Base-by-base conservation (phyloP, 371 early-diverging fungal genomes). In the Rhizomucor miehei region DNA sequence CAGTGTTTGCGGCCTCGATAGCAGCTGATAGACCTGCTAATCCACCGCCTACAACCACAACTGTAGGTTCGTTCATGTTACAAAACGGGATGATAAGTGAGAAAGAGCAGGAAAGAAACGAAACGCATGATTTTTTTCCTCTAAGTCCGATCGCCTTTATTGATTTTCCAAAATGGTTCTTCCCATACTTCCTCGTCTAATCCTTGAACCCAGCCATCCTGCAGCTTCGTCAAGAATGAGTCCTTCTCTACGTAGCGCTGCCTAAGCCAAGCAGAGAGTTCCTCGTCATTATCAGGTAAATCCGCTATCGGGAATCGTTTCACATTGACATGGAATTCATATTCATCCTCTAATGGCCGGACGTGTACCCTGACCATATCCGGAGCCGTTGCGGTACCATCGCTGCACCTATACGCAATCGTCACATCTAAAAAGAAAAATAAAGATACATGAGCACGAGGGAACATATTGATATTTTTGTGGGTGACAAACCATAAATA, bases 21-120 rank as follows among this genome's bases (percentile, higher is more conserved):
- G 90, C 88, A 10, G 91, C 89, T 13, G 89, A 77, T 51, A 92
- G 73, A 19, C 92, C 92, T 11, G 92, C 88, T 38, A 92, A 72
- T 52, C 92, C 92, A 29, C 92, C 86, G 11, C 92, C 92, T 44
- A 92, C 69, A 29, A 92, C 73, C 44, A 89, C 23, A 1, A 73
- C 61, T 35, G n/a, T 48, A 2, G 13, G 20, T 36, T 45, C 35
- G 36, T 20, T 13, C 39, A 57, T 57, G 36, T 44, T 23, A 14
- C 21, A 1, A 20, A 23, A 56, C 14, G 36, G 29, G 34, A 35
- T 23, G 40, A n/a, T 11, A 50, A 20, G 14, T 10, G 20, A 20
- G 40, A 35, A 44, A 46, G 19, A 44, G 24, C 1, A 51, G 38
- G 24, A 51, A n/a, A 44, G 45, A 25, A 44, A 37, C n/a, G 16